These are phyloP conservation scores for Phytophthora pinifolia DNA, from an alignment of 352 stramenopile species.

Conservation along the genomic window DNA sequence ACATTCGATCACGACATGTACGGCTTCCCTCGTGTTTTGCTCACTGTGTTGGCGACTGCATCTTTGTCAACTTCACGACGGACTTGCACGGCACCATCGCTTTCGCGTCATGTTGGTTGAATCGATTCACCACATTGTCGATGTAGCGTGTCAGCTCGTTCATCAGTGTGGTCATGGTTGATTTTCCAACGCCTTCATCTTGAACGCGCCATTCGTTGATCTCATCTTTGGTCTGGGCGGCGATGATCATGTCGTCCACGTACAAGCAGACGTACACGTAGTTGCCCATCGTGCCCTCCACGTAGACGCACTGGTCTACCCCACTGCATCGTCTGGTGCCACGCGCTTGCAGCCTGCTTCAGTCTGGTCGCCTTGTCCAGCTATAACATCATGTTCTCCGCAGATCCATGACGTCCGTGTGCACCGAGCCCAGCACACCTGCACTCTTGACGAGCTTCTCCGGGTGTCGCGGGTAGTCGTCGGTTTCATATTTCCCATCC, in stretches of 20 bases:
- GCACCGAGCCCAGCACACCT: too few species aligned
- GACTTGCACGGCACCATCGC: too few species aligned
- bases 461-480: too few species aligned
- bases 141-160: slow-evolving; percentile 10
- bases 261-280: neutral
- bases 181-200: slow-evolving; percentile 22
- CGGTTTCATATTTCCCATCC: too few species aligned
- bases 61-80: neutral
- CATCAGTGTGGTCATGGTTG: slow-evolving; percentile 4
- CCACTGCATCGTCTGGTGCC: slow-evolving; percentile 17
- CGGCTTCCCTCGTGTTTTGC: neutral
- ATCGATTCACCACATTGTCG: neutral
- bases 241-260: slow-evolving; percentile 19
- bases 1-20: neutral
- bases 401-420: too few species aligned
- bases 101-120: too few species aligned
- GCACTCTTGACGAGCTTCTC: too few species aligned
- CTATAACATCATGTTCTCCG: neutral
- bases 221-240: too few species aligned
- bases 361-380: slow-evolving; percentile 13
- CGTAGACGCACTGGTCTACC: slow-evolving; percentile 16
- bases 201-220: slow-evolving; percentile 2
- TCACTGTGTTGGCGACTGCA: neutral
- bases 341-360: slow-evolving; percentile 16
- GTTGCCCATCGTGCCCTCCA: neutral